A percentile compares a stretch with the other conserved stretches of the same genome.
phyloP scores from a whole-genome alignment of 495 filamentous ascomycete species.

The Emericellopsis terricola region DNA sequence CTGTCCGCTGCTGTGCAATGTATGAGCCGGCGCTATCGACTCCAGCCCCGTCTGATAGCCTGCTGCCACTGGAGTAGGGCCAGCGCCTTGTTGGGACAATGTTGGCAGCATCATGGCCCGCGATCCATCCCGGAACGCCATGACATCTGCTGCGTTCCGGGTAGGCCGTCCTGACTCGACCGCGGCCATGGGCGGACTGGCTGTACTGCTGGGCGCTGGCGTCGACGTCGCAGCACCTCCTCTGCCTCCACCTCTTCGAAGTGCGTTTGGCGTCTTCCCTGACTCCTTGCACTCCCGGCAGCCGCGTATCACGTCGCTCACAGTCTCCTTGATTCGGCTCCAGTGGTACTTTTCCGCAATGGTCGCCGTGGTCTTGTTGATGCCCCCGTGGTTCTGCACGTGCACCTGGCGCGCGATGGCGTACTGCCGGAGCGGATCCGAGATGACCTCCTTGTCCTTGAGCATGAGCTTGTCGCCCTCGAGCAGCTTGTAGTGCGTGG shows the following conservation, averaged over 20 bases:
- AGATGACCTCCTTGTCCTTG: constrained; percentile 94
- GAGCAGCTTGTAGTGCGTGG: constrained; percentile 85
- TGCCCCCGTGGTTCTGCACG: constrained; percentile 66
- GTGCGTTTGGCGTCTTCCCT: constrained; percentile 34
- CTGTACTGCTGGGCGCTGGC: constrained; percentile 6
- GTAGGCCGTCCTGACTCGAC: too few species aligned
- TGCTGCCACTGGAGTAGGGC: constrained; percentile 4
- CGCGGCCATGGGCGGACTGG: too few species aligned
- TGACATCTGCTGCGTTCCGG: constrained; percentile 5
- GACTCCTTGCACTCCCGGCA: constrained; percentile 80
- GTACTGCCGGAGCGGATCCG: constrained; percentile 80
- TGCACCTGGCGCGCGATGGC: constrained; percentile 71
- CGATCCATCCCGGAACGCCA: constrained; percentile 13
- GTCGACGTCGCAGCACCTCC: constrained; percentile 5
- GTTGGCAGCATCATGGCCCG: too few species aligned
- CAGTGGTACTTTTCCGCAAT: constrained; percentile 93
- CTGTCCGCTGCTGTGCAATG: constrained; percentile 2
- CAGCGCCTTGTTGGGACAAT: constrained; percentile 10
- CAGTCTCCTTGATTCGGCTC: constrained; percentile 98
- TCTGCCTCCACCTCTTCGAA: too few species aligned
- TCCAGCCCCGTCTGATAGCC: too few species aligned
- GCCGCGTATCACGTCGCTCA: constrained; percentile 82
- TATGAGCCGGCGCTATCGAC: too few species aligned
- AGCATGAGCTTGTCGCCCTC: constrained; percentile 75
- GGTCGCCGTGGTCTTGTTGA: constrained; percentile 92